phyloP scores from a whole-genome alignment of 768 basidiomycete genomes.

The Agaricus subrufescens region DNA sequence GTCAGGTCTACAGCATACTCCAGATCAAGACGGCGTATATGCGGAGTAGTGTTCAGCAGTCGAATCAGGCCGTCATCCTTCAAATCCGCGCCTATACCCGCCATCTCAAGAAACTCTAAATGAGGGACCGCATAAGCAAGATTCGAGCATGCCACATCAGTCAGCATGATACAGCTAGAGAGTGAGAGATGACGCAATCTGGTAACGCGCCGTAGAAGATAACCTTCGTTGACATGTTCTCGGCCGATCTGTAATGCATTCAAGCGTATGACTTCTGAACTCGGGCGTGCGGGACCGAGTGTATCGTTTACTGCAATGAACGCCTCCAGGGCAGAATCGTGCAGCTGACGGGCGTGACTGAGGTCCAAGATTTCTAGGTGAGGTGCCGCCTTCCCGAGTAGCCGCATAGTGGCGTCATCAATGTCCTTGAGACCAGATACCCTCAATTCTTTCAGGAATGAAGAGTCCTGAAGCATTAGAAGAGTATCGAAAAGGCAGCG shows the following conservation, averaged over 20 bases:
- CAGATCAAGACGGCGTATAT: constrained; percentile 75
- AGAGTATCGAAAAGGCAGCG: constrained; percentile 40
- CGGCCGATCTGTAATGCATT: constrained; percentile 63
- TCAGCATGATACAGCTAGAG: constrained; percentile 66
- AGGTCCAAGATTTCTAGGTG: constrained; percentile 77
- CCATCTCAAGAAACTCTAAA: constrained; percentile 77
- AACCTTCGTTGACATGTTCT: constrained; percentile 39
- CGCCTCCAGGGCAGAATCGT: constrained; percentile 71
- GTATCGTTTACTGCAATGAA: constrained; percentile 54
- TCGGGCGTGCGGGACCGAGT: constrained; percentile 26
- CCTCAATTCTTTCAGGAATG: constrained; percentile 58
- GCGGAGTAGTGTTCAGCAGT: constrained; percentile 64
- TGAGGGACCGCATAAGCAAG: constrained; percentile 65
- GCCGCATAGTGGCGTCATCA: constrained; percentile 56
- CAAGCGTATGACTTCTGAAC: constrained; percentile 43
- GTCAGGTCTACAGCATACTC: constrained; percentile 76
- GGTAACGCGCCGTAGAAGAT: constrained; percentile 59
- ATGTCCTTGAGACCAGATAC: constrained; percentile 64
- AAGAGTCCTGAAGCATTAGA: constrained; percentile 38
- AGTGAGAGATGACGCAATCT: constrained; percentile 69
- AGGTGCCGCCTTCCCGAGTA: constrained; percentile 64
- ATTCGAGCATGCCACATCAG: constrained; percentile 70
- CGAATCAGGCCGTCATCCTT: constrained; percentile 70
- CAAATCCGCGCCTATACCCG: constrained; percentile 65
- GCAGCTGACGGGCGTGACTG: constrained; percentile 65